Evolutionary conservation across 2,329 filamentous ascomycete genomes (phyloP), one percentile per base, ranked within the genome.

Genomic region (Colletotrichum phormii): DNA sequence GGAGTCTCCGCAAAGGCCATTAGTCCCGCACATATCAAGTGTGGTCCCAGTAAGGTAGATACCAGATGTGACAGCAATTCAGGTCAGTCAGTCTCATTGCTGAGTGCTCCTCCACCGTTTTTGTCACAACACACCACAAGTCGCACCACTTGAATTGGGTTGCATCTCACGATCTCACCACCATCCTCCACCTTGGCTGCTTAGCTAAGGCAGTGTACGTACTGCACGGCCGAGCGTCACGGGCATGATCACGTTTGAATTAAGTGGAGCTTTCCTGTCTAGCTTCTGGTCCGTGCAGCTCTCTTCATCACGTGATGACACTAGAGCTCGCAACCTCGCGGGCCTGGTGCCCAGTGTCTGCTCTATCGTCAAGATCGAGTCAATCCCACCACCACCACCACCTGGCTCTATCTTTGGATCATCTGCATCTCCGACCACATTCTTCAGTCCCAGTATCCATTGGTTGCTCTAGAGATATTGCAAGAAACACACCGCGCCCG

Each of bases 401-500:
- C 67, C 68, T 18, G 60, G 55, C 73, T 63, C 72, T 72, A 62
- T 65, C 68, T 73, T 73, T 75, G 68, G 72, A 75, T 74, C 74
- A 74, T 70, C 72, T 68, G 65, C 74, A 81, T 82, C 82, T 81
- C 79, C 78, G 75, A 79, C 78, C 78, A 79, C 79, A 80, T 81
- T 79, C 76, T 81, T 83, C 80, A 79, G 79, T 78, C 73, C 75
- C 79, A 83, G 79, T 83, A 84, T 82, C 76, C 78, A 80, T 84
- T 83, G 80, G 78, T 75, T 78, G 73, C 77, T 80, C 77, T 77
- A 82, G 78, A 79, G 76, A 79, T 80, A 81, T 79, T 72, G 76
- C 76, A 76, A 74, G 31, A 55, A 33, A 35, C 75, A 72, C 75
- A 74, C 77, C 76, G 78, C 79, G 75, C 77, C 77, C 82, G 75